phyloP scores from a whole-genome alignment of 441 rosid genomes.

The Syzygium syzygioides region DNA sequence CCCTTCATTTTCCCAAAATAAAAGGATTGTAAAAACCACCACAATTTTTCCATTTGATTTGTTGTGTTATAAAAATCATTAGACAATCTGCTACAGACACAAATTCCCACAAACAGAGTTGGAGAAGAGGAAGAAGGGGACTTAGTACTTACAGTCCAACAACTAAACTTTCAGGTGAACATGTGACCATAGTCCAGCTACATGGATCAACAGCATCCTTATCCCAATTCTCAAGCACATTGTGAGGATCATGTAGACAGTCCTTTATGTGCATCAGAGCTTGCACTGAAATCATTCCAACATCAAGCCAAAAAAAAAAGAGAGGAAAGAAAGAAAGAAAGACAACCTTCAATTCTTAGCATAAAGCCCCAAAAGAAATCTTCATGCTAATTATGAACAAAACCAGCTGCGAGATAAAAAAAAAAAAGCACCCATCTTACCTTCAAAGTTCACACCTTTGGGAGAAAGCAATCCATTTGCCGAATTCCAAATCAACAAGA shows the following conservation, averaged over 20 bases:
- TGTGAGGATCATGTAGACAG: conserved; percentile 79
- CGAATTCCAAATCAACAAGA: conserved; percentile 45
- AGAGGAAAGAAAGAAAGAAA: not conserved
- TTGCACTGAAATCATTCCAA: conserved; percentile 48
- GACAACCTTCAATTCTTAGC: conserved; percentile 1
- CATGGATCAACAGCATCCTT: conserved; percentile 98
- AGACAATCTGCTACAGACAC: not conserved
- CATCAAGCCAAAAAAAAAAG: not conserved
- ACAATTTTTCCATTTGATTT: not conserved
- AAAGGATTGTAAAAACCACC: not conserved
- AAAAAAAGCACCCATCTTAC: conserved; percentile 21
- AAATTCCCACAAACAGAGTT: not conserved
- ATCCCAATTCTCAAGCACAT: conserved; percentile 97
- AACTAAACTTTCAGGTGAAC: conserved; percentile 84
- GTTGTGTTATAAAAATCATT: not conserved
- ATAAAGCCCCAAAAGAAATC: conserved; percentile 9
- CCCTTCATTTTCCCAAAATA: not conserved
- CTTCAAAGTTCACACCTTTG: conserved; percentile 97
- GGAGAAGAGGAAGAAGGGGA: not conserved
- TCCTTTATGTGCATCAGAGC: conserved; percentile 84
- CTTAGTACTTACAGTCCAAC: conserved; percentile 71
- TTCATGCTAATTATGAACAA: not conserved
- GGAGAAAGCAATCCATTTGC: conserved; percentile 73
- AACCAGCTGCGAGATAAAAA: not conserved
- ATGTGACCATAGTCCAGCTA: conserved; percentile 98